Percentiles rank a stretch among this genome's conserved stretches.
phyloP scores from a whole-genome alignment of 768 basidiomycete species.

The Tricholoma saponaceum region DNA sequence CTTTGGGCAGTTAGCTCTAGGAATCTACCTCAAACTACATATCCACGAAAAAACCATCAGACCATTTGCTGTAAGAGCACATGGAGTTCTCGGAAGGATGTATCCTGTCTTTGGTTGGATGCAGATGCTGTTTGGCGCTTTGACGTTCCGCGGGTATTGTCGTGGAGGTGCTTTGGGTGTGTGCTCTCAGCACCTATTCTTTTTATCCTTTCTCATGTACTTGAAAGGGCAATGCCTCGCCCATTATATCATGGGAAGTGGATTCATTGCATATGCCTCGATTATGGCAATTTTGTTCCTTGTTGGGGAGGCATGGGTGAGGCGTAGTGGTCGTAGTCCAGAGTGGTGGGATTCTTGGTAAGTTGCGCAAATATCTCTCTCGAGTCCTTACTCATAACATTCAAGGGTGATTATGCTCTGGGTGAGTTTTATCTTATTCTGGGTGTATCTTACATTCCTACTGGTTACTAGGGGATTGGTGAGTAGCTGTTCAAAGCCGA shows the following conservation, averaged over 20 bases:
- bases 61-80: constrained; percentile 63
- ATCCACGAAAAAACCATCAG: constrained; percentile 75
- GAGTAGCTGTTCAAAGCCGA: constrained; percentile 14
- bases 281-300: constrained; percentile 78
- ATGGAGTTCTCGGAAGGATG: constrained; percentile 76
- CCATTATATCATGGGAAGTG: constrained; percentile 88
- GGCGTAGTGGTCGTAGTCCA: constrained; percentile 66
- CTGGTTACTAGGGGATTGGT: constrained; percentile 50
- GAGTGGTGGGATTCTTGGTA: constrained; percentile 85
- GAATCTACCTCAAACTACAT: constrained; percentile 90
- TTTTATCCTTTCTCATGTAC: constrained; percentile 1
- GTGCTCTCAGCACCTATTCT: constrained; percentile 8
- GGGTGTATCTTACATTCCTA: background rate
- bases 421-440: constrained; percentile 27
- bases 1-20: constrained; percentile 60
- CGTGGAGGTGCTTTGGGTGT: constrained; percentile 61
- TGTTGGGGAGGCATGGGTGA: constrained; percentile 75
- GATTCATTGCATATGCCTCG: constrained; percentile 83
- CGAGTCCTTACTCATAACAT: background rate
- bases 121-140: constrained; percentile 85
- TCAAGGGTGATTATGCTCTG: constrained; percentile 46
- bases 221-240: constrained; percentile 73
- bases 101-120: constrained; percentile 87
- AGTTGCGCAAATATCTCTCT: constrained; percentile 15
- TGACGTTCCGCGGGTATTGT: constrained; percentile 75